Conservation (phyloP, 257 asterid species). For the Solanum chiquidenum region DNA sequence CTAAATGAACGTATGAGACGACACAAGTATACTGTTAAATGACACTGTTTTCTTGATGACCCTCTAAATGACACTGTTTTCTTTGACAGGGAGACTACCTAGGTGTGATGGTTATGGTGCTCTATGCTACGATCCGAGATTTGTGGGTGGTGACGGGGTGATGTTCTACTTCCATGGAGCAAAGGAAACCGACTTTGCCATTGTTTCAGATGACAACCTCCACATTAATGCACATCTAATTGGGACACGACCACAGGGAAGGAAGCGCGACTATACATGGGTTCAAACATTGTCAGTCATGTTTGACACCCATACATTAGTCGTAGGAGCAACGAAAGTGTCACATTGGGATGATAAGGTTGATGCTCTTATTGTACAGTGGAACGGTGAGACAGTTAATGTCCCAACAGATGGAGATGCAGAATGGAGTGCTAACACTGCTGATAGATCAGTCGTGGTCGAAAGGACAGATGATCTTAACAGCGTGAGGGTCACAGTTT, state of each 20-base stretch:
- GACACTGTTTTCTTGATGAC: background rate
- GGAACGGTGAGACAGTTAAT: constrained; percentile 23
- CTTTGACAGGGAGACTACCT: constrained; percentile 50
- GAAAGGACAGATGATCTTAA: constrained; percentile 60
- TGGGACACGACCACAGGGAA: constrained; percentile 54
- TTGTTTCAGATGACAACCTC: constrained; percentile 53
- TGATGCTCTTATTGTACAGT: constrained; percentile 41
- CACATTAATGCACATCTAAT: constrained; percentile 71
- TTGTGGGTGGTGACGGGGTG: constrained; percentile 70
- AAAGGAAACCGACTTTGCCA: constrained; percentile 44
- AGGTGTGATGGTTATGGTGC: constrained; percentile 55
- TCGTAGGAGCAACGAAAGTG: constrained; percentile 39
- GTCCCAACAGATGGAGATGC: constrained; percentile 43
- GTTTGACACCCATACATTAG: constrained; percentile 44
- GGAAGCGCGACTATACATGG: constrained; percentile 72
- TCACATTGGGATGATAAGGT: constrained; percentile 36
- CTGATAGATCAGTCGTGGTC: constrained; percentile 22
- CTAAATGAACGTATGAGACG: background rate
- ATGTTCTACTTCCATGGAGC: constrained; percentile 84
- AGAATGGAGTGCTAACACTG: constrained; percentile 28
- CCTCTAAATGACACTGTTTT: background rate
- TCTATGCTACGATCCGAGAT: constrained; percentile 65
- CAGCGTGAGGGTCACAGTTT: constrained; percentile 32
- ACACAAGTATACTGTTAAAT: background rate
- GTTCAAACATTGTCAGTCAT: constrained; percentile 62